Evolutionary conservation across 768 basidiomycete genomes (phyloP), one percentile per base, ranked within the genome.

Genomic region (Phylloporus scabripes): DNA sequence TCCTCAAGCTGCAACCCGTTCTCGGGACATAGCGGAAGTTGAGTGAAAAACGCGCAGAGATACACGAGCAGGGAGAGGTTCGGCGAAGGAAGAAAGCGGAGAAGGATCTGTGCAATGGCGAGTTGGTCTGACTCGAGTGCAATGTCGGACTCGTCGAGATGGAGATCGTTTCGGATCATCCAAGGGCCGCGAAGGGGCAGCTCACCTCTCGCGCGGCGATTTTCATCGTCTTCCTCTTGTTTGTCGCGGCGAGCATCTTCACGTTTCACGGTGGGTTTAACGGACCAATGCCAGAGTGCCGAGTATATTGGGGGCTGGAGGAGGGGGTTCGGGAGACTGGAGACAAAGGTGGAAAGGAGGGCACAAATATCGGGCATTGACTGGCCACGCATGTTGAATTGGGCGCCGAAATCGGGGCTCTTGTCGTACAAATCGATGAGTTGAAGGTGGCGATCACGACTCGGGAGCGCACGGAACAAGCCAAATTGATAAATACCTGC

Each of bases 31-130:
- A 77, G 64, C 2, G 75, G 78, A 0, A 79, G 60, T 53, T 80
- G 78, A 1, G 74, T 74, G 56, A 79, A 76, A 59, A 79, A 77
- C 5, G 68, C 67, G 46, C 72, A 65, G 29, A 79, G 68, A 55
- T 78, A 76, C 34, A 66, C 57, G 42, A 79, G 65, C 4, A 78
- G 61, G 29, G 69, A 69, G 50, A 75, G 66, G 45, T 69, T 62
- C 11, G 65, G 54, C 1, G 64, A 63, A 1, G 77, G 74, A 5
- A 80, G 69, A 39, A 81, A 70, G 7, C 74, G 74, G n/a, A 81
- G 70, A 44, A 81, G 59, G 55, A 74, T 65, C 48, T 75, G 75
- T 12, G 77, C 77, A 23, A 67, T 65, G 1, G 56, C 53, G 51
- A 80, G 52, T 32, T 70, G 70, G 12, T 65, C 54, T 7, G 56